Evolutionary conservation across 352 stramenopile species (phyloP), one percentile per base, ranked within the genome.

Genomic region (Globisporangium cystogenes): DNA sequence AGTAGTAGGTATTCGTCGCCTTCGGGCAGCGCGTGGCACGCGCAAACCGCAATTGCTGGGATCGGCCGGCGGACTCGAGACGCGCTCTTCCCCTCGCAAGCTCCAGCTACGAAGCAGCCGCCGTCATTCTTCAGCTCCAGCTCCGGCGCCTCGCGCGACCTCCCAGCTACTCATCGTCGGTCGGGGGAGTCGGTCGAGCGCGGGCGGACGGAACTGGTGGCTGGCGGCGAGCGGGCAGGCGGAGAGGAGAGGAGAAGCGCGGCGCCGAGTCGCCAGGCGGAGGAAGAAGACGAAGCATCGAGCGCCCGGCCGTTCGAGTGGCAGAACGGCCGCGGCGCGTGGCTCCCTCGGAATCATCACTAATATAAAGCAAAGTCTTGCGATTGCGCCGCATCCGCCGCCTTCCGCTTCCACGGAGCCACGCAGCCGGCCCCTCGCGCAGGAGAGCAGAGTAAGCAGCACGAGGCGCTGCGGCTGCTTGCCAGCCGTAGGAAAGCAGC

Each of bases 301-400:
- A 45, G 40, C 48, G 35, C 35, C 31, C 48, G 33, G 48, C 48
- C 35, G 48, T 45, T 39, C 37, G 49, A 52, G 29, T 46, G 33
- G 36, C 27, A 54, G 48, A 54, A 47, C 39, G 35, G 36, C 33
- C 35, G 39, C 10, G 33, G 33, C n/a, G 35, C 23, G 35, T 41
- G 29, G 26, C 24, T 53, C 27, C 36, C 36, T 52, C 36, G 46
- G 29, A 26, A 29, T 42, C 36, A 39, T 54, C 23, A 55, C 46
- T 55, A 55, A 55, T 55, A 55, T 55, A 55, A 55, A 55, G 47
- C 49, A 55, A 55, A 45, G 49, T 48, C 43, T 48, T 45, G 40
- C 40, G 40, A 11, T 44, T 26, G 44, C 29, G 24, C 24, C 29
- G 43, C 20, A 21, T 20, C 23, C 43, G 26, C 15, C 36, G 36